Conservation (phyloP, 495 filamentous ascomycete genomes). For the Hypoxylon crocopeplum region DNA sequence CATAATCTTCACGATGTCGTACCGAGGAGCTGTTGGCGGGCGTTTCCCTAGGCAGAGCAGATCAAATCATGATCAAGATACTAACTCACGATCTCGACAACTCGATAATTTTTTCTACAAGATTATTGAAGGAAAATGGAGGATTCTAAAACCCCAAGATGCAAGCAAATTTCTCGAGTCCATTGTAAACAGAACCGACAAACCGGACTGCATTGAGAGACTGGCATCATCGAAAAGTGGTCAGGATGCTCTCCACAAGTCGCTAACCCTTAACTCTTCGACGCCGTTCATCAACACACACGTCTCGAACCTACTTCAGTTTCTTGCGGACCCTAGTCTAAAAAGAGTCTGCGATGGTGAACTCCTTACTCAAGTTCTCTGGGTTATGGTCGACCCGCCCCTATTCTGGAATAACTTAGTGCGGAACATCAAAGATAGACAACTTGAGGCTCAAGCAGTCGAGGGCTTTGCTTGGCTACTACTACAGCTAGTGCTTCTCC, state of each 20-base stretch:
- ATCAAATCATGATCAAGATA: slow-evolving; percentile 4
- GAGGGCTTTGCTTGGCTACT: slow-evolving; percentile 67
- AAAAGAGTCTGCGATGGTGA: slow-evolving; percentile 62
- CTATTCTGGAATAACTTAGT: slow-evolving; percentile 66
- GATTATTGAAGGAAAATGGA: slow-evolving; percentile 37
- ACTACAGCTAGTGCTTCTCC: slow-evolving; percentile 60
- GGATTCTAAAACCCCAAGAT: slow-evolving; percentile 39
- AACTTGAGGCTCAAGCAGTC: slow-evolving; percentile 48
- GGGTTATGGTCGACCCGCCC: slow-evolving; percentile 62
- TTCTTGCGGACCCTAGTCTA: slow-evolving; percentile 52
- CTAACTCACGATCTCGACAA: slow-evolving; percentile 4
- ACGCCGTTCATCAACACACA: slow-evolving; percentile 58
- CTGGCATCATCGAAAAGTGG: slow-evolving; percentile 59
- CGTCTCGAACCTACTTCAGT: slow-evolving; percentile 46
- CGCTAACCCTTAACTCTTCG: slow-evolving; percentile 58
- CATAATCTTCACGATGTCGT: slow-evolving; percentile 7
- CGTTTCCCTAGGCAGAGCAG: background rate
- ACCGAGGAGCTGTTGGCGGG: background rate
- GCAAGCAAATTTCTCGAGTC: slow-evolving; percentile 69
- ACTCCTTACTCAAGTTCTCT: slow-evolving; percentile 61
- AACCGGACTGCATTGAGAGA: slow-evolving; percentile 58
- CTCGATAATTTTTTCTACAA: slow-evolving; percentile 41
- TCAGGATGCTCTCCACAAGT: slow-evolving; percentile 53
- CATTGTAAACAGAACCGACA: slow-evolving; percentile 56
- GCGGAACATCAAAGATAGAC: slow-evolving; percentile 44